Base-by-base conservation (phyloP, 2,329 filamentous ascomycete genomes). In the Penicillium vulpinum region DNA sequence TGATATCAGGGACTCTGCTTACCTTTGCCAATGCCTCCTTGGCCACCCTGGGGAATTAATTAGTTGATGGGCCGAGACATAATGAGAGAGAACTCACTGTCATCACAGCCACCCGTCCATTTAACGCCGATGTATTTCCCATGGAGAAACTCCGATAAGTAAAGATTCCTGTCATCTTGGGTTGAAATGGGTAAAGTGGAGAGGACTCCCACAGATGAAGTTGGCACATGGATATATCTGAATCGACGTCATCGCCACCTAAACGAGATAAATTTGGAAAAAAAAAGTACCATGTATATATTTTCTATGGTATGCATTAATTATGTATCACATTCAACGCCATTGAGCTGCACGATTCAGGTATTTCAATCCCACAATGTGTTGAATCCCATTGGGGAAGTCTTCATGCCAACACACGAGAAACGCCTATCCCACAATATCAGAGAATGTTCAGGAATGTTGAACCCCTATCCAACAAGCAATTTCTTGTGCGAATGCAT, bases 11-110 rank as follows among this genome's bases (percentile, higher is more conserved):
- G 29, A 2, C 33, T 31, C n/a, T 43, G 15, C 62, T 59, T 60
- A 40, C 59, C 64, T 61, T 66, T 62, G 44, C 69, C 71, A 35
- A 72, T 68, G 28, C 71, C 71, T 43, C 64, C 62, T 53, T 72
- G 64, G 8, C 69, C 68, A 54, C 69, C 70, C 57, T 65, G 15
- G 18, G 29, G 21, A 29, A 24, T 45, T 33, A 11, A n/a, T n/a
- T n/a, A n/a, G 21, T 51, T 51, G n/a, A 8, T 33, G 22, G 31
- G 16, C 3, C 4, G 28, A n/a, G n/a, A 29, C 38, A 29, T 16
- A 38, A 5, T 10, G 21, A 52, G 13, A 28, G 16, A 26, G 7
- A 7, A 40, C 52, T 58, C 52, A 68, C 65, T 9, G 70, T 74
- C 15, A 74, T 59, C 21, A 73, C 62, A 11, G 69, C 68, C 15